Base-by-base conservation (phyloP, 2,329 filamentous ascomycete genomes). In the Penicillium sp. region DNA sequence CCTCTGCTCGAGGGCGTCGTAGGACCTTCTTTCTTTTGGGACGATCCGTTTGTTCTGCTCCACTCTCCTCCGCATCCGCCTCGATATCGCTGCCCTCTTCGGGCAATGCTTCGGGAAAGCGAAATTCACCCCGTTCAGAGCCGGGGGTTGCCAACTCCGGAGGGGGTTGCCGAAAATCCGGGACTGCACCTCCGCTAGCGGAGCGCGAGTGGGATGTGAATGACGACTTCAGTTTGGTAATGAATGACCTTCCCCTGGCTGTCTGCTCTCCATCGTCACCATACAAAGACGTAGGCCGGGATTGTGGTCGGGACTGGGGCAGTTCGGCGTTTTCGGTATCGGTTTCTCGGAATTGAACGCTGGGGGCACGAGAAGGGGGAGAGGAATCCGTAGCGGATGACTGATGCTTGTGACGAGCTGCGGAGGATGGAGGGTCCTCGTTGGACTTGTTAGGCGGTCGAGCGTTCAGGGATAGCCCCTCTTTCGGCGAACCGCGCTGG, bases 21-120 rank as follows among this genome's bases (percentile, higher is more conserved):
- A 57, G 44, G 9, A 54, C 50, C 46, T 86, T 87, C 72, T 82
- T 86, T 73, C 83, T 89, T 29, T 79, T 79, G 58, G 82, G 83
- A 2, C 26, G 74, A 67, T 50, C 79, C 18, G 76, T 76, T n/a
- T 81, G 82, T 68, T 96, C 92, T 50, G 92, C 90, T 0, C 87
- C 89, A 43, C 91, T 96, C 69, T 94, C 90, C 69, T 96, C 92
- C 1, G 88, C 90, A 70, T 94, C 90, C 1, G 89, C 87, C 67
- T 89, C 87, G 14, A 81, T 85, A 70, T 92, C 90, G 69, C 86
- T 89, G 20, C 84, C 85, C 54, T 82, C 81, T 60, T 84, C 82
- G 41, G 77, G 73, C 53, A 85, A 70, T 1, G 81, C 84, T 20
- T 81, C 77, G 9, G 82, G 82, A 59, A 85, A 77, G 54, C 79